These are phyloP conservation scores for Tetracladium marchalianum DNA, from an alignment of 495 filamentous ascomycete species.

Conservation along the genomic window DNA sequence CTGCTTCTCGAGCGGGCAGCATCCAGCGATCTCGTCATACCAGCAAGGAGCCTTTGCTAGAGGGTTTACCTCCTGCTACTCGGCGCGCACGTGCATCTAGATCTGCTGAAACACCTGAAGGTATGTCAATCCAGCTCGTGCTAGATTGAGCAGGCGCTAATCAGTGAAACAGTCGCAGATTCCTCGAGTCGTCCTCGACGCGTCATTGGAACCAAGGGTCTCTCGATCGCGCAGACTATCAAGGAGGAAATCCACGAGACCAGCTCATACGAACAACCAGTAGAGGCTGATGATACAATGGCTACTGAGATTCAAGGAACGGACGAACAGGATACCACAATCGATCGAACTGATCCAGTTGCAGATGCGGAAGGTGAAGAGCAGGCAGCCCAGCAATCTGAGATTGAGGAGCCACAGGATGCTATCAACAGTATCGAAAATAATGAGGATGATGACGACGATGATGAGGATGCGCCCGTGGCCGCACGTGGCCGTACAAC, in stretches of 20 bases:
- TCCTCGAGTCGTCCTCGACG: conserved; percentile 33
- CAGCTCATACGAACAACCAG: conserved; percentile 20
- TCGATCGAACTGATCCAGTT: conserved; percentile 9
- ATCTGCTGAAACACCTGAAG: too few species aligned
- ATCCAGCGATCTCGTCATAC: conserved; percentile 10
- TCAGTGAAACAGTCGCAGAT: conserved; percentile 50
- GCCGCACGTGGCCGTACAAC: conserved; percentile 33
- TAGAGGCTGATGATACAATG: conserved; percentile 13
- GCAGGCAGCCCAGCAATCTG: conserved; percentile 35
- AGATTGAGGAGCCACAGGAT: conserved; percentile 18
- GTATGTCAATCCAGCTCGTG: too few species aligned
- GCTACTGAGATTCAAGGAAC: conserved; percentile 18
- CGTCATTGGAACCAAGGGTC: conserved; percentile 51
- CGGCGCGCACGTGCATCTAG: too few species aligned
- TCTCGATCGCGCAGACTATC: conserved; percentile 47
- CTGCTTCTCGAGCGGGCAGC: conserved; percentile 37
- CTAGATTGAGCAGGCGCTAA: too few species aligned
- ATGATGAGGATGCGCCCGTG: conserved; percentile 58
- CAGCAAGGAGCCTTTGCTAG: too few species aligned
- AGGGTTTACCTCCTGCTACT: too few species aligned
- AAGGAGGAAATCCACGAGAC: conserved; percentile 48
- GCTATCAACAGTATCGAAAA: conserved; percentile 9
- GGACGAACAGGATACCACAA: conserved; percentile 29
- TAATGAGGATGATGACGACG: conserved; percentile 47
- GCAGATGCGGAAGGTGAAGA: conserved; percentile 21